Base-by-base conservation (phyloP, 192 early-diverging fungal genomes). In the Coemansia sp. region DNA sequence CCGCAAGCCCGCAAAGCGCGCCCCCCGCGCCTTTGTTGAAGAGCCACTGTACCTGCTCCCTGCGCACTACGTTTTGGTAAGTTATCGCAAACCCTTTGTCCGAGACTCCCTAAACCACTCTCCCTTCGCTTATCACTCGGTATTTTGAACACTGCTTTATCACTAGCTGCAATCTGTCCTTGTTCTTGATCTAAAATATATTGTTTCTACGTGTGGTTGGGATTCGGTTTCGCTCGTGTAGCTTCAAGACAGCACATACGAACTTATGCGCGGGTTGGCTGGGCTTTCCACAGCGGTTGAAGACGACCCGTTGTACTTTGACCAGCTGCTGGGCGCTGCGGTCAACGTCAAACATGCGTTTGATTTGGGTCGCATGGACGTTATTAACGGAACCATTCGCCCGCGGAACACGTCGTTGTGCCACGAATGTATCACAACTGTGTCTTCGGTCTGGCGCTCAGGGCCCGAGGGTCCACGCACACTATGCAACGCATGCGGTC, bases 401-500 rank as follows among this genome's bases (percentile, higher is more conserved):
- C 78, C 78, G 9, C 78, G 78, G 56, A 82, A 76, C 66, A 82
- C 79, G 14, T 76, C 74, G 35, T 65, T 82, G 38, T 82, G 79
- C 56, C 79, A 82, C 65, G 79, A 82, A 32, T 82, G 79, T 62
- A 76, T 76, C 39, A 82, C 79, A 21, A 82, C 79, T 1, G 75
- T 82, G 21, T 82, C 79, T 1, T 82, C 79, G 2, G 79, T 82
- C 10, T 82, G 79, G 79, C 73, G 79, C 14, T 82, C 79, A 1
- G 79, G 79, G 4, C 79, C 79, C 56, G 74, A 76, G 35, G 79
- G 79, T 57, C 72, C 78, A 10, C 72, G 78, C 35, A 83, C 84
- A 19, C 75, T 87, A 29, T 87, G 86, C 70, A 87, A 87, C 62
- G 86, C 86, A 23, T 87, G 86, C 54, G 86, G 86, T 0, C 57